These are phyloP conservation scores for Trichoderma koningiopsis DNA, from an alignment of 2,329 filamentous ascomycete species.

Conservation along the genomic window DNA sequence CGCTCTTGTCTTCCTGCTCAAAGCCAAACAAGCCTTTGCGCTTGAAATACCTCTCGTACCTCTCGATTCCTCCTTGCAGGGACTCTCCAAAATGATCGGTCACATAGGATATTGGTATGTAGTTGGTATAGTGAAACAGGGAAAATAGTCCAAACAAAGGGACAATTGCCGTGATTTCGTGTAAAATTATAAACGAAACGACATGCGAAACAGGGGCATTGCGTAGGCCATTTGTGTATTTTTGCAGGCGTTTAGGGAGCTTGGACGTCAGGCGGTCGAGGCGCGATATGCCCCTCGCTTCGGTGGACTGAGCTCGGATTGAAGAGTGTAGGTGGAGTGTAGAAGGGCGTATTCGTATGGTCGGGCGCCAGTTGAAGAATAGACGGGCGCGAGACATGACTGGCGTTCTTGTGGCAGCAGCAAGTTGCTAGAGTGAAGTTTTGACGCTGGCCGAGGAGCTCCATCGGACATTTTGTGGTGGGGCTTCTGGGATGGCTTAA, in stretches of 20 bases:
- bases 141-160: constrained; percentile 75
- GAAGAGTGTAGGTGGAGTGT: constrained; percentile 20
- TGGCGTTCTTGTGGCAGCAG: neutral
- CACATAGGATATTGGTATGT: constrained; percentile 64
- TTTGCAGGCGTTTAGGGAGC: constrained; percentile 67
- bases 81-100: constrained; percentile 52
- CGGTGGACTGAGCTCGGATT: constrained; percentile 35
- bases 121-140: constrained; percentile 77
- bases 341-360: constrained; percentile 26
- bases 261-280: constrained; percentile 52
- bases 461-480: neutral
- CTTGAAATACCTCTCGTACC: constrained; percentile 76
- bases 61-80: constrained; percentile 65
- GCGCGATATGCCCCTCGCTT: constrained; percentile 36
- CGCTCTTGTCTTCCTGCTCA: constrained; percentile 38
- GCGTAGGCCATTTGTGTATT: constrained; percentile 69
- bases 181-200: constrained; percentile 82
- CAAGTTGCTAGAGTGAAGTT: neutral
- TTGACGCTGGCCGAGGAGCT: neutral
- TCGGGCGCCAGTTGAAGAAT: constrained; percentile 31
- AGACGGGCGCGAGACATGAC: constrained; percentile 35
- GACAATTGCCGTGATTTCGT: constrained; percentile 86
- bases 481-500: neutral
- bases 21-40: constrained; percentile 81
- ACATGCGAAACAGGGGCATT: constrained; percentile 80